Base-by-base conservation (phyloP, 2,329 filamentous ascomycete species). In the Penicillium fuscoglaucum region DNA sequence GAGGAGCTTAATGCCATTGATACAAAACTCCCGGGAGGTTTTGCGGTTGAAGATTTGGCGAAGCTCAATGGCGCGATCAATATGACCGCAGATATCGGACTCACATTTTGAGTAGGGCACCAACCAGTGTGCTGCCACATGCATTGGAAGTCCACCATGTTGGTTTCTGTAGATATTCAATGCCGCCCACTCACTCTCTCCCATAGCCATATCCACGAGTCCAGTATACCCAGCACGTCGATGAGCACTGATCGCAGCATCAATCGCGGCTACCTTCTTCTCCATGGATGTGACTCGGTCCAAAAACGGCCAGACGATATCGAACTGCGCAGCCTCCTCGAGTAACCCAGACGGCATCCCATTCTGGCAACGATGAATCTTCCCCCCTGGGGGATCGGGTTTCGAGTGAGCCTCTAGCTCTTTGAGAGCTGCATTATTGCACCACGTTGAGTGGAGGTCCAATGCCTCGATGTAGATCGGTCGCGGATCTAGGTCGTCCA, bases 151-250 rank as follows among this genome's bases (percentile, higher is more conserved):
- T 1, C 61, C 47, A 3, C 70, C 50, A 43, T 61, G 72, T 0
- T 67, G 61, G n/a, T 62, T 60, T 12, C 69, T 72, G 5, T 80
- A 63, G 7, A 70, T 64, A 2, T 74, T 62, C 44, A 82, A 67
- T 0, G 76, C 74, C 33, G 73, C 74, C 79, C 80, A 82, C 1
- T 73, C 71, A 46, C 76, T 77, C 50, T 82, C 79, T 58, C 81
- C 78, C 74, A 79, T 82, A 21, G 80, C 80, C 80, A 82, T 82
- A 45, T 82, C 80, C 15, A 81, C 72, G 33, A 80, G 70, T 2
- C 79, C 79, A 1, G 80, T 82, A 56, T 79, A 80, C 5, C 80
- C 80, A 0, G 75, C 75, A 0, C 68, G 63, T 54, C 76, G 76
- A 55, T 82, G 82, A 5, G 75, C 76, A 1, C 61, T 52, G 39